Percentiles rank a stretch among this genome's conserved stretches.
These are phyloP conservation scores for Darksidea phi DNA, from an alignment of 495 filamentous ascomycete species.

Conservation along the genomic window DNA sequence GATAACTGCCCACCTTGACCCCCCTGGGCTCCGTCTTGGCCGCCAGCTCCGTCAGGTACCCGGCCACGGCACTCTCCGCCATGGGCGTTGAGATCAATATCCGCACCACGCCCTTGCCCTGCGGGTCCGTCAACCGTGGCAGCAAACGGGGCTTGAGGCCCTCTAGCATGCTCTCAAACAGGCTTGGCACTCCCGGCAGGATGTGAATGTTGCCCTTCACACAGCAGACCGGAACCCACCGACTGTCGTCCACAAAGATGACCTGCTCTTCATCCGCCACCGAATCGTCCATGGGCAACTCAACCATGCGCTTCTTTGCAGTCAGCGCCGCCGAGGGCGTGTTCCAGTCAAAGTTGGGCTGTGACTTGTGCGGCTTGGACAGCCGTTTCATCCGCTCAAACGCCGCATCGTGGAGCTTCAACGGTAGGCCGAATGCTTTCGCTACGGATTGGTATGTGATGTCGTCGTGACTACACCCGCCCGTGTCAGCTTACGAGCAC, in stretches of 20 bases:
- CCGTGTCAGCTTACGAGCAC: no score
- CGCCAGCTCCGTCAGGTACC: constrained; percentile 77
- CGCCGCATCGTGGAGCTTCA: constrained; percentile 72
- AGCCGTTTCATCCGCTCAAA: constrained; percentile 79
- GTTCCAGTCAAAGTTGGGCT: constrained; percentile 82
- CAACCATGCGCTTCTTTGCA: constrained; percentile 86
- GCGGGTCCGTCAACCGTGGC: constrained; percentile 70
- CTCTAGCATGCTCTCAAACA: constrained; percentile 77
- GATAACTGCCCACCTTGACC: constrained; percentile 96
- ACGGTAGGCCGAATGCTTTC: constrained; percentile 74
- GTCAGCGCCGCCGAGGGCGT: constrained; percentile 70
- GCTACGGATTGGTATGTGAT: constrained; percentile 95
- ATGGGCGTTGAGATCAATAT: constrained; percentile 83
- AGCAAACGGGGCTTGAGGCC: constrained; percentile 68
- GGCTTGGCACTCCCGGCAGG: constrained; percentile 80
- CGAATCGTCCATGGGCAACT: constrained; percentile 70
- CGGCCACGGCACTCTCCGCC: constrained; percentile 79
- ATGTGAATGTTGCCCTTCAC: constrained; percentile 94
- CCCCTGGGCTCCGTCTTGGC: constrained; percentile 65
- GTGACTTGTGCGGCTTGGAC: constrained; percentile 66
- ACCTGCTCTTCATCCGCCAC: constrained; percentile 62
- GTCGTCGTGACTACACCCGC: constrained; percentile 76
- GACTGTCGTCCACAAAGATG: constrained; percentile 71
- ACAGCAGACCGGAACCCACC: constrained; percentile 87
- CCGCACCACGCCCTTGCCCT: constrained; percentile 73